Evolutionary conservation across 345 rosid genomes (phyloP), one percentile per base, ranked within the genome.

Genomic region (Litchi chinensis): DNA sequence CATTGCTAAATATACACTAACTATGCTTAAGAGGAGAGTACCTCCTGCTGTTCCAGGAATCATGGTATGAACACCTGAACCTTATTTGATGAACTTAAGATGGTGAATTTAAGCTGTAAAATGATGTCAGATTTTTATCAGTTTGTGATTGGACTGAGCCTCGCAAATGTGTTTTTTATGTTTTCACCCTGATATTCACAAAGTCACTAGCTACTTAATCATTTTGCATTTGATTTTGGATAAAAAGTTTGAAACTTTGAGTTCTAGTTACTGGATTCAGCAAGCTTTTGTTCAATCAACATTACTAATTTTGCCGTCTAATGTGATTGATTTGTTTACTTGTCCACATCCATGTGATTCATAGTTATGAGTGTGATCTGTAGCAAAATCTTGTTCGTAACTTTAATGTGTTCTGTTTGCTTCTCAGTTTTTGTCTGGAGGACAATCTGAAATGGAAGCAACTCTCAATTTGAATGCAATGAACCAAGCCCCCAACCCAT

Each of bases 11-110:
- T 87, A 85, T 76, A 95, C 99, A n/a, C 96, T 95, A 68, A 92
- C 91, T 40, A 89, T 95, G 98, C 97, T 95, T 24, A 90, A 75
- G 68, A 92, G 98, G 85, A 93, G 94, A 83, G 98, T 95, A 66
- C 99, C 99, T 59, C 97, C 98, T 2, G 97, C 98, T 12, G 99
- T 95, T 76, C 99, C 97, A 37, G 98, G 99, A 82, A 91, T 95
- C 86, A 95, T 95, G 95, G 97, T 92, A 89, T 67, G 83, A 60
- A 57, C 63, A 8, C 59, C 9, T 46, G 28, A 75, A 82, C 74
- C 44, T 19, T 19, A n/a, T 65, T 40, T 67, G 28, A 48, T 19
- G 44, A 74, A 79, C 67, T 26, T 64, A 56, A 41, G 26, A 28
- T 70, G 71, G 32, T 32, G 54, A 4, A 62, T 48, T 32, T 26